A percentile compares a stretch with the other conserved stretches of the same genome.
Evolutionary conservation across 768 basidiomycete species (phyloP).

Genomic region (Auriscalpium microsporum): DNA sequence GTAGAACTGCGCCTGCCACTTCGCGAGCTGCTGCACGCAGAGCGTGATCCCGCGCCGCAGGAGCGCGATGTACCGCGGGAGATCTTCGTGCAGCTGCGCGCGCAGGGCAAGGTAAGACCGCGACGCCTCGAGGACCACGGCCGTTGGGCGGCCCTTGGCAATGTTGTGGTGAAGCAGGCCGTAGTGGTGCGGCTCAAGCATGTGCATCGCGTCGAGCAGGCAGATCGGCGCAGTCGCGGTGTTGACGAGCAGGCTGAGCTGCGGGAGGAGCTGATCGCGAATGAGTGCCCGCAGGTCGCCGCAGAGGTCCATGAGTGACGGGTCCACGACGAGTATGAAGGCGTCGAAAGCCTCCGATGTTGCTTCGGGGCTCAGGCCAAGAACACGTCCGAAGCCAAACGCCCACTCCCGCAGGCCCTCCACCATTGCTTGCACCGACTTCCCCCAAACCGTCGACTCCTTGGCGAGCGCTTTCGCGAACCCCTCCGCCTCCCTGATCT

Average conservation of each 20-base stretch:
- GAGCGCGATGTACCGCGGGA: slow-evolving; percentile 53
- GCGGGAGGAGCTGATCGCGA: slow-evolving; percentile 44
- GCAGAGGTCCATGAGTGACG: slow-evolving; percentile 44
- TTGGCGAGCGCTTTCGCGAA: slow-evolving; percentile 11
- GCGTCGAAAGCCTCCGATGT: slow-evolving; percentile 22
- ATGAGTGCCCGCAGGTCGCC: slow-evolving; percentile 46
- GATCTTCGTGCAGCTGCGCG: slow-evolving; percentile 60
- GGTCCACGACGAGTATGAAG: slow-evolving; percentile 51
- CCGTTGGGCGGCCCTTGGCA: slow-evolving; percentile 56
- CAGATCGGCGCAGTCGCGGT: slow-evolving; percentile 56
- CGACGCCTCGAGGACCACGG: slow-evolving; percentile 62
- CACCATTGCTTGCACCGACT: slow-evolving; percentile 3
- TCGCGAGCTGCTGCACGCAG: slow-evolving; percentile 43
- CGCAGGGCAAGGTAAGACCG: slow-evolving; percentile 71
- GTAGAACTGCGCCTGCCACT: slow-evolving; percentile 56
- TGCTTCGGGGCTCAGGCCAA: slow-evolving; percentile 18
- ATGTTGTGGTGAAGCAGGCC: slow-evolving; percentile 61
- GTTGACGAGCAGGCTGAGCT: slow-evolving; percentile 48
- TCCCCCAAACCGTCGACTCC: slow-evolving; percentile 11
- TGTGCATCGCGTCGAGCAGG: slow-evolving; percentile 62
- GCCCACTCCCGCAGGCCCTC: slow-evolving; percentile 10
- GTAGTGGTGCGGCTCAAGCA: slow-evolving; percentile 62
- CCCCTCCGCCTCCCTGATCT: slow-evolving; percentile 1
- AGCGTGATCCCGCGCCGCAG: slow-evolving; percentile 52
- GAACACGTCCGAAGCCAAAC: slow-evolving; percentile 12